Evolutionary conservation across 2,329 filamentous ascomycete genomes (phyloP), one percentile per base, ranked within the genome.

Genomic region (Epichloe sylvatica): DNA sequence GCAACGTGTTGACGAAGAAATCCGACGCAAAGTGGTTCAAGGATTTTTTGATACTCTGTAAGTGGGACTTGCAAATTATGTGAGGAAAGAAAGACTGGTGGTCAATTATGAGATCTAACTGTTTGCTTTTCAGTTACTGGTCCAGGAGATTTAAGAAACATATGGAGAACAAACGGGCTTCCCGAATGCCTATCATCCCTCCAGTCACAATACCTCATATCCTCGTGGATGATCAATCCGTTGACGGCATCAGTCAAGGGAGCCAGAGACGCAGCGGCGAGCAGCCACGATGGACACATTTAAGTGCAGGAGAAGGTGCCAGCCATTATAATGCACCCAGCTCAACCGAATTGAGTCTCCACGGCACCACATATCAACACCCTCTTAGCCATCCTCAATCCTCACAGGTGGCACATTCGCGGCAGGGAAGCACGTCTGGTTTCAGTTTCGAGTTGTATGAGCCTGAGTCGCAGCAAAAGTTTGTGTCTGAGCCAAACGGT

Each of bases 31-130:
- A 54, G 81, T 90, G 30, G 92, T 98, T 9, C 78, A 92, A 41
- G 89, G 90, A 39, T 98, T 98, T 70, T 97, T 98, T 66, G 86
- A 97, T 63, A 97, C 90, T 13, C 67, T 92, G 69, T 90, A 69
- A 67, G 77, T 69, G 15, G 21, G 21, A 35, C 11, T 19, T 4
- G 17, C 8, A 23, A 19, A 8, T n/a, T 11, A 17, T 19, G 21
- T 17, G 8, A 30, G 1, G 8, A 21, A 19, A 35, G 9, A 41
- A 4, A 35, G 23, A 4, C 3, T n/a, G n/a, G n/a, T 30, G 3
- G 19, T 19, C 19, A 42, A 33, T 6, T 17, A 9, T 5, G 40
- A 44, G 15, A 33, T 34, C 47, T 55, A 33, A 49, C 34, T 13
- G 11, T 12, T n/a, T 7, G 37, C 13, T 4, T 30, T 41, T 3